Evolutionary conservation across 1,139 yeast species (phyloP).

Genomic region (Geotrichum macrosporum): DNA sequence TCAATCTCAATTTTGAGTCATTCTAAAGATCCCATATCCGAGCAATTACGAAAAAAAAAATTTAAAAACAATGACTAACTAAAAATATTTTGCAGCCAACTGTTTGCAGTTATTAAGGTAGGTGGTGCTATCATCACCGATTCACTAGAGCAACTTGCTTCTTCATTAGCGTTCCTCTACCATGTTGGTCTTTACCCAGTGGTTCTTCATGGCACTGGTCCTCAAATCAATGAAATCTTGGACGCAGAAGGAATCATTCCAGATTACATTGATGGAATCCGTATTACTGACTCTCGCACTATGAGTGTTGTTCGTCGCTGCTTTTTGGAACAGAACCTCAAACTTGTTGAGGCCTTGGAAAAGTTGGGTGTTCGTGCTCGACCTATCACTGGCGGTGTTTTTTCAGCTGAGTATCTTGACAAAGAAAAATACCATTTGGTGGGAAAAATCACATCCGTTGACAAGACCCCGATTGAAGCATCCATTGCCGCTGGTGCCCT

Average conservation of each 20-base stretch:
- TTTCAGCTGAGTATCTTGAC: constrained; percentile 88
- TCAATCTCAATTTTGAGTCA: constrained; percentile 4
- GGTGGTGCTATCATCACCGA: constrained; percentile 99
- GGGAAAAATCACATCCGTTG: constrained; percentile 81
- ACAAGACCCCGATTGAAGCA: constrained; percentile 89
- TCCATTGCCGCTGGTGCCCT: constrained; percentile 93
- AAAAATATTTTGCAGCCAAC: constrained; percentile 61
- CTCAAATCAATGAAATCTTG: constrained; percentile 89
- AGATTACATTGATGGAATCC: constrained; percentile 90
- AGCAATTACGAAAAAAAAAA: constrained; percentile 2
- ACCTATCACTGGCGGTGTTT: constrained; percentile 98
- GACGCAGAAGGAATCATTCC: constrained; percentile 97
- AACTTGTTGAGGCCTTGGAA: constrained; percentile 92
- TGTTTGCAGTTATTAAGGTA: constrained; percentile 95
- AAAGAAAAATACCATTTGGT: constrained; percentile 87
- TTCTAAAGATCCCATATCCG: too few relatives aligned
- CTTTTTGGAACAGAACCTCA: constrained; percentile 89
- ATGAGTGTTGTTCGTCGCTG: constrained; percentile 95
- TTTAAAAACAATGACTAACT: constrained; percentile 1
- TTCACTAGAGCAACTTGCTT: constrained; percentile 86
- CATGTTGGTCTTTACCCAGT: constrained; percentile 97
- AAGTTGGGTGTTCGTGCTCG: constrained; percentile 96
- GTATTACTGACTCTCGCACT: constrained; percentile 91
- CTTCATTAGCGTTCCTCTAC: constrained; percentile 90
- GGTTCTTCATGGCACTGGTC: constrained; percentile 97